phyloP scores from a whole-genome alignment of 306 rosid species.

The Astragalus glycyphyllos region DNA sequence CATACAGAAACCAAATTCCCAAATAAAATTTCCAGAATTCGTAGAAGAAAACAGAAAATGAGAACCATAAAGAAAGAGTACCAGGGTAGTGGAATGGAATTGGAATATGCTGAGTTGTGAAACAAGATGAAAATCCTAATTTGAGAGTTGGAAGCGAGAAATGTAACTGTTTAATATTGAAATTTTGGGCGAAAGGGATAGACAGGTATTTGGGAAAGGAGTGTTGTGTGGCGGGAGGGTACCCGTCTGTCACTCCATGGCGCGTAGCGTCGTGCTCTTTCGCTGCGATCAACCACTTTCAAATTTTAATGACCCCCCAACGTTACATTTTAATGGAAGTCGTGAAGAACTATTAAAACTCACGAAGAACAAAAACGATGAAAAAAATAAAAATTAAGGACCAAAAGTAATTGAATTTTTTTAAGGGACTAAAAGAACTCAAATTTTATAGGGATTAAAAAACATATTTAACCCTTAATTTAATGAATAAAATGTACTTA shows the following conservation, averaged over 20 bases:
- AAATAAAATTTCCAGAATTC: slow-evolving; percentile 4
- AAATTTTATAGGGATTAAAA: no score
- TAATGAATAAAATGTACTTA: no score
- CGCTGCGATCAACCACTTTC: slow-evolving; percentile 4
- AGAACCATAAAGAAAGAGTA: slow-evolving; percentile 4
- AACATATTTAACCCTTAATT: no score
- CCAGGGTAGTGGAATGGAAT: slow-evolving; percentile 36
- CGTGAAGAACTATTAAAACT: no score
- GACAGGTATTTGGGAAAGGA: slow-evolving; percentile 32
- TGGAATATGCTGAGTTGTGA: neutral
- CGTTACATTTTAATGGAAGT: slow-evolving; percentile 43
- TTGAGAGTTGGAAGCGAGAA: slow-evolving; percentile 7
- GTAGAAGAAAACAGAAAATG: slow-evolving; percentile 9
- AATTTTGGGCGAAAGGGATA: slow-evolving; percentile 43
- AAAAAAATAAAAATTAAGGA: no score
- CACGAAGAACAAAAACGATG: no score
- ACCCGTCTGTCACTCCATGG: slow-evolving; percentile 45
- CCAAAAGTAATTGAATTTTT: no score
- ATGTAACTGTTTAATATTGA: slow-evolving; percentile 29
- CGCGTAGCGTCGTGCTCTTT: slow-evolving; percentile 54
- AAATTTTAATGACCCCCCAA: slow-evolving; percentile 44
- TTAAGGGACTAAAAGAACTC: no score
- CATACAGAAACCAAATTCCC: neutral
- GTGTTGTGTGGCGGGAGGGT: slow-evolving; percentile 56
- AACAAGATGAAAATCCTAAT: neutral